A percentile compares a stretch with the other conserved stretches of the same genome.
Conservation (phyloP, 2,329 filamentous ascomycete species). For the Penicillium sp. region DNA sequence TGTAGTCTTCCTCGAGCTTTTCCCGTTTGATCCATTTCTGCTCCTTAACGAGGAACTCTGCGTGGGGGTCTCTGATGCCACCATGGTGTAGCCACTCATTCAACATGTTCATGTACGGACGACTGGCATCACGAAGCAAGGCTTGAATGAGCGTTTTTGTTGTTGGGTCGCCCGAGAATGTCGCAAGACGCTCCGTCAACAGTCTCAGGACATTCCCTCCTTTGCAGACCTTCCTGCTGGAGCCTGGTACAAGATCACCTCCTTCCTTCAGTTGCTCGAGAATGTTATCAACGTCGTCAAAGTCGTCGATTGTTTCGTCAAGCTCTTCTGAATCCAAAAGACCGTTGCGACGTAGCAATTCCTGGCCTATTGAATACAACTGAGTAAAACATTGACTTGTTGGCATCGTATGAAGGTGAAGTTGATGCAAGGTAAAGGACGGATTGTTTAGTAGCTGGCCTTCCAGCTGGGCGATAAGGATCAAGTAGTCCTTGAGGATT, state of each 20-base stretch:
- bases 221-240: conserved; percentile 90
- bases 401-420: conserved; percentile 88
- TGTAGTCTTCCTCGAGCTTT: conserved; percentile 92
- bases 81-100: conserved; percentile 99
- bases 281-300: conserved; percentile 89
- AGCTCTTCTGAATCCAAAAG: conserved; percentile 74
- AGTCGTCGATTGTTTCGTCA: conserved; percentile 73
- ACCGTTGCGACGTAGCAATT: conserved; percentile 85
- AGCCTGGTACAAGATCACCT: conserved; percentile 77
- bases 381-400: conserved; percentile 92
- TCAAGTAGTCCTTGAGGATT: conserved; percentile 88
- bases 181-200: conserved; percentile 81
- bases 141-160: conserved; percentile 81
- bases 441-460: conserved; percentile 89
- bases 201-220: conserved; percentile 93
- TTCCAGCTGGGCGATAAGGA: conserved; percentile 91
- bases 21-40: conserved; percentile 94
- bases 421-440: conserved; percentile 87
- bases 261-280: conserved; percentile 87
- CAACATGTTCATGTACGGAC: conserved; percentile 96
- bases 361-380: conserved; percentile 83
- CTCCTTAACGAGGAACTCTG: conserved; percentile 93
- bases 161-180: conserved; percentile 91
- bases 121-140: conserved; percentile 83
- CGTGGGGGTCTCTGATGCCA: conserved; percentile 90